These are phyloP conservation scores for Schoenoplectus triqueter DNA, from an alignment of 202 grass and related monocot species.

Conservation along the genomic window DNA sequence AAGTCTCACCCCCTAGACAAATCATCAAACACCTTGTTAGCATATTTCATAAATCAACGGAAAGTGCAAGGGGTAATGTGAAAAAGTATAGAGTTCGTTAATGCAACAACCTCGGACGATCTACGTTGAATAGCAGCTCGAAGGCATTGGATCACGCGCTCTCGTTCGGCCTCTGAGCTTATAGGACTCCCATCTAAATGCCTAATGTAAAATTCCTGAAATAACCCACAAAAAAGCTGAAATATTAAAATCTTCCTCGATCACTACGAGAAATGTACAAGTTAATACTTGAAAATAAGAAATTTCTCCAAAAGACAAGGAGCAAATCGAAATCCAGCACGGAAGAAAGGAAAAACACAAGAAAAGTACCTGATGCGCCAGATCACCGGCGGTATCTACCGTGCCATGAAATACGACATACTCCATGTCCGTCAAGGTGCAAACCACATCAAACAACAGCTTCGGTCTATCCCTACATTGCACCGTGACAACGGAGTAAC, in stretches of 20 bases:
- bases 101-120: slow-evolving; percentile 67
- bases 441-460: slow-evolving; percentile 91
- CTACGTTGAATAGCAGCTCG: slow-evolving; percentile 82
- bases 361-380: slow-evolving; percentile 70
- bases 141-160: slow-evolving; percentile 87
- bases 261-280: not conserved
- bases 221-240: slow-evolving; percentile 7
- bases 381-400: slow-evolving; percentile 69
- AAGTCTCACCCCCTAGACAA: slow-evolving; percentile 66
- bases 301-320: slow-evolving; percentile 1
- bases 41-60: slow-evolving; percentile 29
- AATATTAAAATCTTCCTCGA: not conserved
- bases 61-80: slow-evolving; percentile 44
- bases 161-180: slow-evolving; percentile 76
- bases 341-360: not conserved
- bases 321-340: not conserved
- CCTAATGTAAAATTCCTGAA: slow-evolving; percentile 93
- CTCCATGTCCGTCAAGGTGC: slow-evolving; percentile 91
- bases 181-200: slow-evolving; percentile 77
- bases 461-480: slow-evolving; percentile 81
- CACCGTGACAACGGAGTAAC: slow-evolving; percentile 89
- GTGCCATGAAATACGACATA: slow-evolving; percentile 96
- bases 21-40: slow-evolving; percentile 44
- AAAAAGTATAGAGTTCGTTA: slow-evolving; percentile 41
- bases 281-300: not conserved